Conservation (phyloP, 805 yeast genomes). For the Schwanniomyces yamadae region DNA sequence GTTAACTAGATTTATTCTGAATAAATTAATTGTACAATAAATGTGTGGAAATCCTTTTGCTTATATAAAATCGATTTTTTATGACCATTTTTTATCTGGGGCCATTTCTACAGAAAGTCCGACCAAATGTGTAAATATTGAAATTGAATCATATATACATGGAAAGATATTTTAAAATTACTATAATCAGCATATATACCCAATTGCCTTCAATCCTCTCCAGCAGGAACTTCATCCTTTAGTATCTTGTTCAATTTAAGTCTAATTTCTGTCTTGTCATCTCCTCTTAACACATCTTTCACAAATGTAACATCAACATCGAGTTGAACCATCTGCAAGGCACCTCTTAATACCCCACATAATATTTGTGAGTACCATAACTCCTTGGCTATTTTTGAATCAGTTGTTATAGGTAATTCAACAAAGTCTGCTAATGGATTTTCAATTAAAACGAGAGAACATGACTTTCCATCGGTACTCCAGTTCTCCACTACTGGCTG, state of each 20-base stretch:
- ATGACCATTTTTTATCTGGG: too few species aligned
- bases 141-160: too few species aligned
- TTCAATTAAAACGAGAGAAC: slow-evolving; percentile 70
- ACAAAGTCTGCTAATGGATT: slow-evolving; percentile 95
- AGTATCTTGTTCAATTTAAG: slow-evolving; percentile 68
- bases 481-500: slow-evolving; percentile 75
- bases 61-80: too few species aligned
- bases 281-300: slow-evolving; percentile 80
- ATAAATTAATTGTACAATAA: too few species aligned
- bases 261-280: slow-evolving; percentile 74
- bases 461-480: slow-evolving; percentile 72
- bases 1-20: too few species aligned
- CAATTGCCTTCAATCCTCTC: slow-evolving; percentile 62
- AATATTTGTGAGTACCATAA: slow-evolving; percentile 92
- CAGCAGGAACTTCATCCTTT: slow-evolving; percentile 96
- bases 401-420: slow-evolving; percentile 72
- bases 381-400: slow-evolving; percentile 63
- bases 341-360: slow-evolving; percentile 88
- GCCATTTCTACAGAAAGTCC: too few species aligned
- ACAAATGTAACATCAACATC: slow-evolving; percentile 83
- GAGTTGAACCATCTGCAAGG: slow-evolving; percentile 92
- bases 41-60: too few species aligned
- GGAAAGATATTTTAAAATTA: too few species aligned
- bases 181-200: too few species aligned
- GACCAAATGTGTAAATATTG: too few species aligned